Conservation (phyloP, 78 protist species). For the Acrasis kona region DNA sequence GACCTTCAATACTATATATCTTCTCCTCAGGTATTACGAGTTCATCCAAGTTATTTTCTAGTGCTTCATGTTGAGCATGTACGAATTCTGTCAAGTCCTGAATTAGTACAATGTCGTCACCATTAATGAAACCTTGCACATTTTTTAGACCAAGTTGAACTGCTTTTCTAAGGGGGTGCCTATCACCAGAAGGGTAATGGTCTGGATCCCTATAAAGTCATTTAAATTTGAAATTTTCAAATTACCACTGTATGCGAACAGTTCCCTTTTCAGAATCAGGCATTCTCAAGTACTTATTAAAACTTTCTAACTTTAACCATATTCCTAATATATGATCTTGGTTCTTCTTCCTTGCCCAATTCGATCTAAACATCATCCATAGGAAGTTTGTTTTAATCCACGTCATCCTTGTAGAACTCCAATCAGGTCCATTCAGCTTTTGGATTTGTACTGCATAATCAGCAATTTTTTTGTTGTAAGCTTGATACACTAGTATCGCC, state of each 20-base stretch:
- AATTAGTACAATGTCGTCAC: not conserved
- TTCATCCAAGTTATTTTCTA: not conserved
- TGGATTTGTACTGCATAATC: slow-evolving; percentile 26
- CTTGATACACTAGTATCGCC: slow-evolving; percentile 31
- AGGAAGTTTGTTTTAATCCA: slow-evolving; percentile 48
- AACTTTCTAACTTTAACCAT: not conserved
- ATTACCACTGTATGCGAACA: not conserved
- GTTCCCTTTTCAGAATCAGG: not conserved
- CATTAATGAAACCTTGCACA: not conserved
- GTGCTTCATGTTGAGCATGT: not conserved
- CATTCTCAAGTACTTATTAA: not conserved
- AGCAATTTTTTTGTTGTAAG: slow-evolving; percentile 31
- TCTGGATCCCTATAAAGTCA: slow-evolving; percentile 46
- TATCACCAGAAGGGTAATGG: slow-evolving; percentile 8
- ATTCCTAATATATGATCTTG: slow-evolving; percentile 30
- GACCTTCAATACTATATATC: not conserved
- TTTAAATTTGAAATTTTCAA: not conserved
- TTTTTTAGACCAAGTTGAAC: slow-evolving; percentile 34
- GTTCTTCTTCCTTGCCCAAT: slow-evolving; percentile 26
- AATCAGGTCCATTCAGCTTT: slow-evolving; percentile 15
- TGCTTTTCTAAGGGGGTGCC: not conserved
- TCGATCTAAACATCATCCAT: slow-evolving; percentile 50
- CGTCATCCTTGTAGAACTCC: slow-evolving; percentile 29
- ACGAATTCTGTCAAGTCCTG: not conserved
- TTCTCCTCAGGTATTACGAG: not conserved